phyloP scores from a whole-genome alignment of 2,329 filamentous ascomycete genomes.

The Curvularia lunata region DNA sequence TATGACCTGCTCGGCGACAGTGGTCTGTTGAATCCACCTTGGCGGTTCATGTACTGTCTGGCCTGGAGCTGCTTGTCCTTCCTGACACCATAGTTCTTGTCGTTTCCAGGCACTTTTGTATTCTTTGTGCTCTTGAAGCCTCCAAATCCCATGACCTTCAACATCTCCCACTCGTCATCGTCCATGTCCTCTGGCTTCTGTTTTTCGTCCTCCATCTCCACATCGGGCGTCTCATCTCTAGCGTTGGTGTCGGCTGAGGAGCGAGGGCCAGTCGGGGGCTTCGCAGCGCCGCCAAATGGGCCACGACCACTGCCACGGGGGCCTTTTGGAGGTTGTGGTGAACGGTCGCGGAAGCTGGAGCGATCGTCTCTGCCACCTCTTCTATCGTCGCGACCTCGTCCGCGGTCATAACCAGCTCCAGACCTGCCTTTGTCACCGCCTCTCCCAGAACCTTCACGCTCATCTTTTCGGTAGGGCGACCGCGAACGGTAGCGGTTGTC shows the following conservation, averaged over 20 bases:
- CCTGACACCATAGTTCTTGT: conserved; percentile 74
- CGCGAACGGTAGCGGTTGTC: conserved; percentile 38
- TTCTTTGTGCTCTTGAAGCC: conserved; percentile 86
- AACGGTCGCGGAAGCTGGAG: conserved; percentile 15
- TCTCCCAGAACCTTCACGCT: conserved; percentile 27
- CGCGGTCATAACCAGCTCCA: conserved; percentile 20
- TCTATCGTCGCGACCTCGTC: conserved; percentile 21
- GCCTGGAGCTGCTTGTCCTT: conserved; percentile 97
- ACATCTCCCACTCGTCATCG: conserved; percentile 76
- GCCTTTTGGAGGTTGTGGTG: conserved; percentile 36
- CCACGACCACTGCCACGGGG: conserved; percentile 26
- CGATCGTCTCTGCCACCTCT: conserved; percentile 22
- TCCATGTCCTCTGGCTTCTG: conserved; percentile 52
- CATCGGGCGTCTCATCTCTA: conserved; percentile 33
- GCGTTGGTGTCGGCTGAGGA: conserved; percentile 2
- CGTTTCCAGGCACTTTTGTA: conserved; percentile 86
- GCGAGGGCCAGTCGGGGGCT: conserved; percentile 21
- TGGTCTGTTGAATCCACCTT: conserved; percentile 81
- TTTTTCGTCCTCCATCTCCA: conserved; percentile 38
- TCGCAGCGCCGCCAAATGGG: conserved; percentile 11
- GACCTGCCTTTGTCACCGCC: conserved; percentile 17
- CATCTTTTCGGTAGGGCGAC: conserved; percentile 34
- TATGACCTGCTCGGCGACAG: conserved; percentile 58
- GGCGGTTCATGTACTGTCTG: conserved; percentile 93
- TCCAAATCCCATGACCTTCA: conserved; percentile 87